Evolutionary conservation across 768 basidiomycete genomes (phyloP).

Genomic region (Tricholoma saponaceum): DNA sequence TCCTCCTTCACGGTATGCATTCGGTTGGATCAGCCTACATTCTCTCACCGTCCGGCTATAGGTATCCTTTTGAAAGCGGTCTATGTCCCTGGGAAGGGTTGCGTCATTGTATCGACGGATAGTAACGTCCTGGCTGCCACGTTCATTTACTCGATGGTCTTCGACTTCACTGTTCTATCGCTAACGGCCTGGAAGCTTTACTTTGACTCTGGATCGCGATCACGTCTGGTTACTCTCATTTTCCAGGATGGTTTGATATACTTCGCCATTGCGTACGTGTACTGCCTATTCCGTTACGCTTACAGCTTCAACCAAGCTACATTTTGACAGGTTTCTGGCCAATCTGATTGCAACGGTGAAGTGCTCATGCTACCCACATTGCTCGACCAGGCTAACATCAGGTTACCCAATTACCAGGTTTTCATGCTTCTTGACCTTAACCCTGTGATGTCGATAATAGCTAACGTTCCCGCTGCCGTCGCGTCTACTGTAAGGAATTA

Average conservation of each 20-base stretch:
- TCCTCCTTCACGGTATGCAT: conserved; percentile 57
- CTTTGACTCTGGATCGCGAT: conserved; percentile 39
- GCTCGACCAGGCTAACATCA: background rate
- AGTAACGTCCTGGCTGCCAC: conserved; percentile 57
- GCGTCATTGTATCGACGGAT: conserved; percentile 56
- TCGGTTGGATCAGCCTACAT: background rate
- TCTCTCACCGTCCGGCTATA: conserved; percentile 15
- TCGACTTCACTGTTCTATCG: conserved; percentile 60
- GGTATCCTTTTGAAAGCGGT: conserved; percentile 57
- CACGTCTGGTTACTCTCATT: conserved; percentile 58
- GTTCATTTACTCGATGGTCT: conserved; percentile 73
- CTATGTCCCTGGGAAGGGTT: conserved; percentile 47
- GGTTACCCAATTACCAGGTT: conserved; percentile 18
- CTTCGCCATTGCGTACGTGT: conserved; percentile 63
- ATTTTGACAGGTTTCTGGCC: conserved; percentile 50
- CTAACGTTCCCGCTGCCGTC: conserved; percentile 69
- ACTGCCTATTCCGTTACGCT: background rate
- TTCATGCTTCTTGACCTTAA: conserved; percentile 71
- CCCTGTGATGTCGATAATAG: conserved; percentile 70
- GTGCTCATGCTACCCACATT: conserved; percentile 9
- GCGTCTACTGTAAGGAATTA: conserved; percentile 43
- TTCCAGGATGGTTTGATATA: conserved; percentile 73
- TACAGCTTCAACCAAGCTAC: conserved; percentile 8
- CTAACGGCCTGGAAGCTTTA: conserved; percentile 62
- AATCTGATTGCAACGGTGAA: conserved; percentile 63